Percentiles rank a stretch among this genome's conserved stretches.
Evolutionary conservation across 202 grass and related monocot species (phyloP).

Genomic region (Cymbopogon flexuosus): DNA sequence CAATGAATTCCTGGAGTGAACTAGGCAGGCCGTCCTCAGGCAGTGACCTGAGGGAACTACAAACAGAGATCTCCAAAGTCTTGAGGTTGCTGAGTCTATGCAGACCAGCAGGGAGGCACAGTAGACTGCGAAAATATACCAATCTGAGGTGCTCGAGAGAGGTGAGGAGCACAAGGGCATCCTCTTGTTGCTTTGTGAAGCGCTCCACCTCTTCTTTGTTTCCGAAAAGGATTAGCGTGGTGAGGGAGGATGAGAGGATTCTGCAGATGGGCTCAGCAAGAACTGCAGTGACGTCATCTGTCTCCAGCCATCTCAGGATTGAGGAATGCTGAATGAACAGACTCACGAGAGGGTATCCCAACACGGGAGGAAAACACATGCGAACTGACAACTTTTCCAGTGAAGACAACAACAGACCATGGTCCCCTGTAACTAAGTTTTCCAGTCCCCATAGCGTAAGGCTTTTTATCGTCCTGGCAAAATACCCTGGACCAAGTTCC

Average conservation of each 20-base stretch:
- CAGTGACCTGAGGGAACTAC: background rate
- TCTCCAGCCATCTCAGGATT: background rate
- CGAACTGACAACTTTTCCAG: background rate
- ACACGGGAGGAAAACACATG: background rate
- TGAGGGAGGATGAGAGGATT: background rate
- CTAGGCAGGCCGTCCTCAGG: background rate
- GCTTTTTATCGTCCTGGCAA: background rate
- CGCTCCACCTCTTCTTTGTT: too few relatives aligned
- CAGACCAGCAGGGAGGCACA: background rate
- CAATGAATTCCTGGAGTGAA: background rate
- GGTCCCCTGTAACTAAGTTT: background rate
- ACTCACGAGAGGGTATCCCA: background rate
- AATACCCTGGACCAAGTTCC: background rate
- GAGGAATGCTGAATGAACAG: background rate
- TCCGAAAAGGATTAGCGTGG: fast-evolving
- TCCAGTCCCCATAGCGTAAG: background rate
- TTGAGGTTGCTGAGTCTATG: background rate
- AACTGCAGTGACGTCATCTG: background rate
- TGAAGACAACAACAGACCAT: background rate
- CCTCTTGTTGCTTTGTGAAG: background rate
- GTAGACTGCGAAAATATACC: fast-evolving
- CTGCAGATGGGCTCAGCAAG: background rate
- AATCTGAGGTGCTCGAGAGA: background rate
- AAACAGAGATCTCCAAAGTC: fast-evolving
- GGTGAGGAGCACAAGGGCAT: background rate